phyloP scores from a whole-genome alignment of 148 eudicot genomes.

The Agrostemma githago region DNA sequence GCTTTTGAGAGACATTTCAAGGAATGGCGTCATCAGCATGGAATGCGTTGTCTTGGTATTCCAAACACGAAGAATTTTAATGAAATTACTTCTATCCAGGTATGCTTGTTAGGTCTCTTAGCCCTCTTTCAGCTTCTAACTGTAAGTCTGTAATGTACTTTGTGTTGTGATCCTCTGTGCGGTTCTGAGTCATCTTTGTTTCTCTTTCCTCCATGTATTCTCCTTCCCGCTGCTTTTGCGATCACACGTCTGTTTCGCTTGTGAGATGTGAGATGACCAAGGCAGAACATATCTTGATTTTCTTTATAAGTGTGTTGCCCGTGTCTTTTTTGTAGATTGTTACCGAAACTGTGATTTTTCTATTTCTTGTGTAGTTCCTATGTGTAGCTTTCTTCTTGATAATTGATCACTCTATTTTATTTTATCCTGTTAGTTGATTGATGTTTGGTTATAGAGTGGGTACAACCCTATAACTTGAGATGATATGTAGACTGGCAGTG shows the following conservation, averaged over 20 bases:
- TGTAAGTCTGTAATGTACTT: neutral
- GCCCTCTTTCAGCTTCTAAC: neutral
- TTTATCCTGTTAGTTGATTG: neutral
- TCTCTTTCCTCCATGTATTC: neutral
- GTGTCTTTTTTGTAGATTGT: neutral
- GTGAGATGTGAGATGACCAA: neutral
- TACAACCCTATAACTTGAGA: neutral
- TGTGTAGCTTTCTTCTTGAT: neutral
- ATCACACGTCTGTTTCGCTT: neutral
- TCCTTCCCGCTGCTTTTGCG: neutral
- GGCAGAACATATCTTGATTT: neutral
- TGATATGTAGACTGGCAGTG: neutral
- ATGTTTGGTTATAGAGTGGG: neutral
- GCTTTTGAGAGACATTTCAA: constrained; percentile 97
- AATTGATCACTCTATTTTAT: neutral
- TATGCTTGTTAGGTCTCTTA: constrained; percentile 13
- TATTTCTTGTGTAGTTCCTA: neutral
- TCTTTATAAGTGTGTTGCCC: neutral
- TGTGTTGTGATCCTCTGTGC: neutral
- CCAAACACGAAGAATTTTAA: constrained; percentile 98
- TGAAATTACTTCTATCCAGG: constrained; percentile 92
- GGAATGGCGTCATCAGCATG: constrained; percentile 97
- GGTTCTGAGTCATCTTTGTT: neutral
- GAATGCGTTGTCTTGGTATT: constrained; percentile 98
- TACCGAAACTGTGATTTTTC: neutral